A percentile compares a stretch with the other conserved stretches of the same genome.
phyloP scores from a whole-genome alignment of 2,329 filamentous ascomycete species.

The Tolypocladium amazonense region DNA sequence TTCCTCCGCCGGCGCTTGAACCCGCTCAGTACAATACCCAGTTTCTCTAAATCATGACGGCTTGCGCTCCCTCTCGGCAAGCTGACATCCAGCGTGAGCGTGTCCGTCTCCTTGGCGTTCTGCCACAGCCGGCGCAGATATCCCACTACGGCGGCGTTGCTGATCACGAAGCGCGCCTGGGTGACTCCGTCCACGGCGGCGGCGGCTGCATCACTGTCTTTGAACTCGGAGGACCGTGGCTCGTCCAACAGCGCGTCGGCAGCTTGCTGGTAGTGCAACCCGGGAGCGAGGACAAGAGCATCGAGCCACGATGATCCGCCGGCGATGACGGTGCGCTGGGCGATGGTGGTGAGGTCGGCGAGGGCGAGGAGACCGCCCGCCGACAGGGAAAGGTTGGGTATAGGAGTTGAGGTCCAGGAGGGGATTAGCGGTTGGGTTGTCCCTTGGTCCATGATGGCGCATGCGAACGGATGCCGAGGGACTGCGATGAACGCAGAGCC shows the following conservation, averaged over 20 bases:
- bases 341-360: slow-evolving; percentile 46
- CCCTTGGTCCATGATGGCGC: background rate
- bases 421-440: slow-evolving; percentile 18
- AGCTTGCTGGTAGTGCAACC: slow-evolving; percentile 49
- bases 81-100: slow-evolving; percentile 18
- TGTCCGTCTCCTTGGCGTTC: slow-evolving; percentile 6
- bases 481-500: background rate
- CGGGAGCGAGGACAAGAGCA: slow-evolving; percentile 45
- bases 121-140: slow-evolving; percentile 26
- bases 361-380: slow-evolving; percentile 47
- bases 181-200: background rate
- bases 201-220: background rate
- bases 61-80: slow-evolving; percentile 6
- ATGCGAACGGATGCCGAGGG: background rate
- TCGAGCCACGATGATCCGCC: slow-evolving; percentile 48
- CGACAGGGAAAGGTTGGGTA: slow-evolving; percentile 34
- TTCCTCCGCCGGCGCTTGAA: background rate
- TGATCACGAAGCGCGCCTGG: slow-evolving; percentile 21
- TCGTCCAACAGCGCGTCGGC: slow-evolving; percentile 34
- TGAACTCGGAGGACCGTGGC: background rate
- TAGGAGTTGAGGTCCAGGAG: slow-evolving; percentile 33
- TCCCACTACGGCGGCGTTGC: slow-evolving; percentile 40
- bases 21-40: slow-evolving; percentile 9
- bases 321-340: slow-evolving; percentile 42
- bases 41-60: slow-evolving; percentile 5